Evolutionary conservation across 2,329 filamentous ascomycete species (phyloP), one percentile per base, ranked within the genome.

Genomic region (Camillea tinctor): DNA sequence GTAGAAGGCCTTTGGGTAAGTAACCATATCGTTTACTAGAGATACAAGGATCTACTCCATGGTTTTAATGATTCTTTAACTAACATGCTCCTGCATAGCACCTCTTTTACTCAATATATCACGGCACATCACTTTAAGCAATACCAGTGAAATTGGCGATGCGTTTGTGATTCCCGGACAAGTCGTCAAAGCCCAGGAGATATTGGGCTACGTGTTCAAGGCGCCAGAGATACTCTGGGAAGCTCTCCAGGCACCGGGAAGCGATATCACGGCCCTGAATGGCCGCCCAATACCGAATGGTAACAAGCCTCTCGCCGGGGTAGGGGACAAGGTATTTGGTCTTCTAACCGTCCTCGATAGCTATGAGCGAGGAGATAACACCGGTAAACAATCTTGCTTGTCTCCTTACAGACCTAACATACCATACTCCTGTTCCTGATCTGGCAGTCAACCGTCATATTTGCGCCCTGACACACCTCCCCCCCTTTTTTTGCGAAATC

Each of bases 161-260:
- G n/a, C 1, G 13, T 44, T n/a, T 15, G 36, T 44, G 15, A 44
- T 44, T 2, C 36, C 36, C 13, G 36, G 5, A 15, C 17, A n/a
- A 15, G 15, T 44, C 15, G 6, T 7, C 5, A 44, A 54, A 36
- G 63, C 63, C 30, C 53, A 64, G 52, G 3, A 21, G n/a, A 54
- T 60, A 17, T n/a, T 64, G 3, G 44, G 56, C 20, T 64, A 65
- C 22, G 4, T 44, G 13, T 64, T 64, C 50, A 26, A 52, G 11
- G 21, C 58, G 15, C 40, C 53, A 50, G 52, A 60, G 9, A 11
- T 62, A 7, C 52, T 65, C 17, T 64, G 56, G 61, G 63, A 65
- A 53, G 61, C 59, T 3, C 21, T 65, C 23, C 61, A 62, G 44
- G 54, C 61, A n/a, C 49, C 57, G 1, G 54, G 56, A 3, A 54